Base-by-base conservation (phyloP, 768 basidiomycete species). In the Tubosaeta sp. region DNA sequence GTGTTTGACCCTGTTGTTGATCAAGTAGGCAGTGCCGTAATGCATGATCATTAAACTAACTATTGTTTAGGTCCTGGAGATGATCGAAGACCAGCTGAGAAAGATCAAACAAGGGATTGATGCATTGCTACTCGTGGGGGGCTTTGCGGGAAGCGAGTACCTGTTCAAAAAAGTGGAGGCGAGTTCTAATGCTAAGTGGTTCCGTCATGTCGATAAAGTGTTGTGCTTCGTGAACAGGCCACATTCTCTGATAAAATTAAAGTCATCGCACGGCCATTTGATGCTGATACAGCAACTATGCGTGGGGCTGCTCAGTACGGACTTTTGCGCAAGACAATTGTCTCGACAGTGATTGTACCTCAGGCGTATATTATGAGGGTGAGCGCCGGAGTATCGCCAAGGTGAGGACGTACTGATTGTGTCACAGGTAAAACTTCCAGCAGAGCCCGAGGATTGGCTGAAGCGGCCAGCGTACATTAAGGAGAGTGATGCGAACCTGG, bases 1-100 rank as follows among this genome's bases (percentile, higher is more conserved):
- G 91, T 94, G 9, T 94, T 94, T 59, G 90, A 92, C 69, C 91
- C 92, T 24, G 85, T 94, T 32, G 82, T 94, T 31, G 78, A 80
- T 55, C 79, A 90, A 75, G 90, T 88, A 50, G 21, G 52, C 52
- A 49, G 44, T 46, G 48, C 44, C 29, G 21, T 19, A 46, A 36
- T 32, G 34, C 49, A 43, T 42, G 24, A 40, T 43, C 30, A 22
- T 42, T 52, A 53, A 27, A 34, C 49, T 56, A 24, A 55, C 7
- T 25, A 38, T 35, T 56, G 44, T 48, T 41, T 61, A 92, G 86
- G 90, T 90, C 27, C 70, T 93, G 22, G 78, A 81, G 21, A 76
- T 92, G 60, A 83, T 93, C 59, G 87, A 90, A 59, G 84, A 84
- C 19, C 90, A 92, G 69, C 73, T 82, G 45, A 71, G 71, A 55